Evolutionary conservation across 202 grass and related monocot species (phyloP).

Genomic region (Panicum hallii): DNA sequence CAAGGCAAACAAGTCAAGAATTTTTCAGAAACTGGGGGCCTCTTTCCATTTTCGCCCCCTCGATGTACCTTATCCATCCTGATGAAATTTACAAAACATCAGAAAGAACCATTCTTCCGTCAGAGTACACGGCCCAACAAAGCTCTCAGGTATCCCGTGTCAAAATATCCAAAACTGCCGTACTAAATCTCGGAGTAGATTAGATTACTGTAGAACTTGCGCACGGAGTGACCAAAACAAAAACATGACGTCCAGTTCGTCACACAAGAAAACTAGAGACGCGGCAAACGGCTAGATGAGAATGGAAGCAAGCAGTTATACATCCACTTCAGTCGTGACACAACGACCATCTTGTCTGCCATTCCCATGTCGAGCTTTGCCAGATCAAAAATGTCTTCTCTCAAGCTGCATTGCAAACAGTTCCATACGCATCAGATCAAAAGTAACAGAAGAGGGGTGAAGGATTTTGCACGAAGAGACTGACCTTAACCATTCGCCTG

Average conservation of each 20-base stretch:
- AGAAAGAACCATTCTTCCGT: not conserved
- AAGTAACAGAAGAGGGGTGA: not conserved
- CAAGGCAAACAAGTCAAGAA: not conserved
- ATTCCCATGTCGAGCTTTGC: constrained; percentile 69
- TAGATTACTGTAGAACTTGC: not conserved
- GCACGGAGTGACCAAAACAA: constrained; percentile 11
- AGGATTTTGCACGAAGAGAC: constrained; percentile 22
- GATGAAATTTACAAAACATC: not conserved
- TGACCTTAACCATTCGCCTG: constrained; percentile 87
- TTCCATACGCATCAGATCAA: constrained; percentile 15
- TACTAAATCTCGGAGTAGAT: not conserved
- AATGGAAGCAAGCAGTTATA: constrained; percentile 84
- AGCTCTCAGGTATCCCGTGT: not conserved
- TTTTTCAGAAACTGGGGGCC: not conserved
- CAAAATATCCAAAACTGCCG: constrained; percentile 3
- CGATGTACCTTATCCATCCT: not conserved
- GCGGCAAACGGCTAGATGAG: constrained; percentile 49
- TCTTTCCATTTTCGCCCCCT: not conserved
- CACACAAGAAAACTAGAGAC: constrained; percentile 24
- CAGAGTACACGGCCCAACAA: not conserved
- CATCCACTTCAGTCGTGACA: constrained; percentile 74
- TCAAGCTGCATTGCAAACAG: constrained; percentile 65
- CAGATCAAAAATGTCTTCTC: constrained; percentile 81
- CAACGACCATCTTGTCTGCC: constrained; percentile 63
- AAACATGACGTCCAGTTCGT: not conserved